phyloP scores from a whole-genome alignment of 169 alveolate species.

The Eimeria necatrix region DNA sequence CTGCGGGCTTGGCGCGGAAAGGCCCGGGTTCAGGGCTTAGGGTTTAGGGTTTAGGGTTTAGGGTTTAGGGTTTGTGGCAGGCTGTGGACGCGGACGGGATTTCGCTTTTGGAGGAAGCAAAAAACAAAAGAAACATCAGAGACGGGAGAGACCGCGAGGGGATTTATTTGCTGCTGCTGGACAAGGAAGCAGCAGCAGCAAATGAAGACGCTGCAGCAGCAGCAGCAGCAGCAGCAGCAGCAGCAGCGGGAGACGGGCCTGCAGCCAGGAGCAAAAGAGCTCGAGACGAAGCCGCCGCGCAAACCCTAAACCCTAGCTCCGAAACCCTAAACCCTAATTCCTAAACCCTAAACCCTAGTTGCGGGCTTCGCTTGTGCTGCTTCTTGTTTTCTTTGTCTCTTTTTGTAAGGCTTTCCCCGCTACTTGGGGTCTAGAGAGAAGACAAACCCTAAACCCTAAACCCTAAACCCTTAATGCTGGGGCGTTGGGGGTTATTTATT shows the following conservation, averaged over 20 bases:
- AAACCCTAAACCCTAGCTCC: too few species aligned
- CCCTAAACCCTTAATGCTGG: too few species aligned
- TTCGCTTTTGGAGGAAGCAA: slow-evolving; percentile 26
- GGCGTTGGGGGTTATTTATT: too few species aligned
- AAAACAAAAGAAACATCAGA: neutral
- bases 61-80: neutral
- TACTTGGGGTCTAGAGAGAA: too few species aligned
- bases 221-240: neutral
- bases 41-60: slow-evolving; percentile 2
- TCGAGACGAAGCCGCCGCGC: too few species aligned
- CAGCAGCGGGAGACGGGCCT: neutral
- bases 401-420: too few species aligned
- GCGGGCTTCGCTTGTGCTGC: too few species aligned
- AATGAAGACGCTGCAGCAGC: neutral
- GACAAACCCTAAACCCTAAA: too few species aligned
- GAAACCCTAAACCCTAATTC: too few species aligned
- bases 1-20: too few species aligned
- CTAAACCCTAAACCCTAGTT: too few species aligned
- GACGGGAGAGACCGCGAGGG: slow-evolving; percentile 43
- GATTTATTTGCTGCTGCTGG: neutral
- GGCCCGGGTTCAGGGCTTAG: neutral
- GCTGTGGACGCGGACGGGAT: slow-evolving; percentile 40
- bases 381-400: too few species aligned
- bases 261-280: neutral
- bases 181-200: neutral